Base-by-base conservation (phyloP, 2,329 filamentous ascomycete species). In the Endocalyx cinctus region DNA sequence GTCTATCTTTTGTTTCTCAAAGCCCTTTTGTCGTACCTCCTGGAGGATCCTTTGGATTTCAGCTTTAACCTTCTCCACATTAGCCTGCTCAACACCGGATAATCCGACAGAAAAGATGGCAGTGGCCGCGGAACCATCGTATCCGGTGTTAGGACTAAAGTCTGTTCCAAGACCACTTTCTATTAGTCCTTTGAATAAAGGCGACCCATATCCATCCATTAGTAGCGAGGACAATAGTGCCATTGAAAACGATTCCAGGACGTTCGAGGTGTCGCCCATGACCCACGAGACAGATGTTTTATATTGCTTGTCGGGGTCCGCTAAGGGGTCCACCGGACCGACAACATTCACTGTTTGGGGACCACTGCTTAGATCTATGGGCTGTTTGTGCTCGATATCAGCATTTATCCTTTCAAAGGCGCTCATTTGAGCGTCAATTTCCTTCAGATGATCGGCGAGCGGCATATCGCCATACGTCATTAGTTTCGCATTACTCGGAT, bases 251-350 rank as follows among this genome's bases (percentile, higher is more conserved):
- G 86, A 88, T 59, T 98, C 89, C 2, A 94, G 68, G 6, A 92
- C 73, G 50, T 98, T 77, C 2, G 79, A 77, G 0, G 86, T 83
- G 46, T 95, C 83, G 25, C 88, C 87, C 57, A 88, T 82, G 18
- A 94, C 70, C 92, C 92, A 98, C 1, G 90, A 94, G 0, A 90
- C 77, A 0, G 90, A 97, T 1, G 88, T 95, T 64, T 97, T 97
- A 63, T 79, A 85, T 57, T 98, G 92, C 54, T 87, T 85, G 50
- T 92, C 84, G 25, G 81, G 74, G 35, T 88, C 86, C 17, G 90
- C 82, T 38, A 98, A 69, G 3, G 89, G 87, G 57, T 98, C 92
- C 11, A 89, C 66, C 0, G 92, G 92, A 0, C 92, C 92, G 19
- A 77, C 63, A 3, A 95, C 74, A 0, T 76, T 84, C 3, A 95